phyloP scores from a whole-genome alignment of 108 stramenopile genomes.

The Nannochloropsis salina region DNA sequence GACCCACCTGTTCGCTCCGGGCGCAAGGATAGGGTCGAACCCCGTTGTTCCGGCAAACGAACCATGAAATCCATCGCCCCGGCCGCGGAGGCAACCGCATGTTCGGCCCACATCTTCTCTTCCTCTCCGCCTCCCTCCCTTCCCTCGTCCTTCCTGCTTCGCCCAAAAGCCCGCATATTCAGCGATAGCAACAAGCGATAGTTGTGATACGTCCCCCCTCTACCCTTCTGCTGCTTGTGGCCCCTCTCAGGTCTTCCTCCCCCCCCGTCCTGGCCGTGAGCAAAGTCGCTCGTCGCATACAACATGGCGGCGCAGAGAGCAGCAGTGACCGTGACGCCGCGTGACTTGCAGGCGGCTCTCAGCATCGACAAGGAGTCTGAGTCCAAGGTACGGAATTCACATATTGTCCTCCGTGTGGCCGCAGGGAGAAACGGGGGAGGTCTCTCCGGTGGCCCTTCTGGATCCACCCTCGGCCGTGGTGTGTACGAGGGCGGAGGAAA shows the following conservation, averaged over 20 bases:
- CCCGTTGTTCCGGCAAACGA: conserved; percentile 25
- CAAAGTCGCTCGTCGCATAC: conserved; percentile 44
- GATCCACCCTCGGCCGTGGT: background rate
- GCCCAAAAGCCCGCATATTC: conserved; percentile 37
- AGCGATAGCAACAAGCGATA: conserved; percentile 42
- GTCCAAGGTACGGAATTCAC: background rate
- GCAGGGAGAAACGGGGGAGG: background rate
- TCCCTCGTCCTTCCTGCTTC: background rate
- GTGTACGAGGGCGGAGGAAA: background rate
- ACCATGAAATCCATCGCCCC: conserved; percentile 45
- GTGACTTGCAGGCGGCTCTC: conserved; percentile 4
- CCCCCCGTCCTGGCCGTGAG: conserved; percentile 24
- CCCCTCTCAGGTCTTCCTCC: background rate
- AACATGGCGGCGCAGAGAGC: conserved; percentile 40
- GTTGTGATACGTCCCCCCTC: background rate
- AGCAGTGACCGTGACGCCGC: conserved; percentile 34
- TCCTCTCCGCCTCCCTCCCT: background rate
- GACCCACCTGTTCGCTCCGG: background rate
- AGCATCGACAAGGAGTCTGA: background rate
- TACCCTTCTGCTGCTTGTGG: background rate
- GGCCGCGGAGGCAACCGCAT: conserved; percentile 43
- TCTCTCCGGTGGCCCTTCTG: background rate
- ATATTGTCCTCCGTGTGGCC: background rate
- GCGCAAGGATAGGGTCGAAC: conserved; percentile 6
- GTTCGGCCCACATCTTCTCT: conserved; percentile 32